These are phyloP conservation scores for Mortierella sp. DNA, from an alignment of 371 early-diverging fungal species.

Conservation along the genomic window DNA sequence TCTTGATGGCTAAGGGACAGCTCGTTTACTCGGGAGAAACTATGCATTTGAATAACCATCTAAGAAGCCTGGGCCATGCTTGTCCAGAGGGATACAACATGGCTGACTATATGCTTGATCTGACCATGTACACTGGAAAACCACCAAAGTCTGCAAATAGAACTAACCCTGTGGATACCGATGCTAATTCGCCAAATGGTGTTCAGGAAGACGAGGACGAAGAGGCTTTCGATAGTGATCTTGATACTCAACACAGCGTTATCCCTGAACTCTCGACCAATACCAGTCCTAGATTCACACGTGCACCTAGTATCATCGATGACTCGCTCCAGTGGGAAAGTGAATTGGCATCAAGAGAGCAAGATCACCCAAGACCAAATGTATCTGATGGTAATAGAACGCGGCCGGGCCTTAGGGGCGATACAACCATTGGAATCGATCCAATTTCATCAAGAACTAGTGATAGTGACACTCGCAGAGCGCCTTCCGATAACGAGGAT, in stretches of 20 bases:
- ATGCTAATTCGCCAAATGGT: not conserved
- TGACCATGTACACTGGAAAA: constrained; percentile 43
- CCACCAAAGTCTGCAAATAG: constrained; percentile 3
- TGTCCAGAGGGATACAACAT: constrained; percentile 75
- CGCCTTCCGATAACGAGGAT: constrained; percentile 27
- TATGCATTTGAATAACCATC: constrained; percentile 51
- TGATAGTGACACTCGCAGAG: constrained; percentile 6
- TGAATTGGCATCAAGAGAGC: constrained; percentile 28
- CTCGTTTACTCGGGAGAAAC: constrained; percentile 62
- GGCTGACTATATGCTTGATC: constrained; percentile 71
- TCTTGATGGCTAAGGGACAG: constrained; percentile 62
- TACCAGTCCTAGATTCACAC: constrained; percentile 10
- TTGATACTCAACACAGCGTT: not conserved
- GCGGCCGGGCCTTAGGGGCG: not conserved
- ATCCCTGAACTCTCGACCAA: not conserved
- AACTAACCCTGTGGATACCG: not conserved
- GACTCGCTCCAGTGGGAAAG: constrained; percentile 33
- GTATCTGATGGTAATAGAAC: not conserved
- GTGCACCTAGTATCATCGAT: constrained; percentile 20
- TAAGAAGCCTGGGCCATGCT: constrained; percentile 57
- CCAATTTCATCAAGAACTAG: constrained; percentile 5
- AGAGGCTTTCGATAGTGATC: not conserved
- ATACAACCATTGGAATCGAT: constrained; percentile 24
- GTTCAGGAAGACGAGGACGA: not conserved
- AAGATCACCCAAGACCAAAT: constrained; percentile 11